These are phyloP conservation scores for Quercus cerris DNA, from an alignment of 306 rosid species.

Conservation along the genomic window DNA sequence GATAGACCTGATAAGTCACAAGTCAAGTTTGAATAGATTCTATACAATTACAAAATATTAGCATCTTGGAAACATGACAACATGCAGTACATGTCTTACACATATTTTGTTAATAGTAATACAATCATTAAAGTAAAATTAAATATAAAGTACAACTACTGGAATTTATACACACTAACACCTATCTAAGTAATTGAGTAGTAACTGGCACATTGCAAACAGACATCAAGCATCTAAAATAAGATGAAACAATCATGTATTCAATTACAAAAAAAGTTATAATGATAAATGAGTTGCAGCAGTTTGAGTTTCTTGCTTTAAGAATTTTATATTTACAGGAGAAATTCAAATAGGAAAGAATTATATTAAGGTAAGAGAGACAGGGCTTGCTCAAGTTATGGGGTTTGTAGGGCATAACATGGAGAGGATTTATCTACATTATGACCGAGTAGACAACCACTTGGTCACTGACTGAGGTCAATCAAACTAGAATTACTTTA, in stretches of 20 bases:
- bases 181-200: neutral
- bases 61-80: neutral
- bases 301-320: too few relatives aligned
- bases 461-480: too few relatives aligned
- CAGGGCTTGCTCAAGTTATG: too few relatives aligned
- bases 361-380: too few relatives aligned
- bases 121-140: neutral
- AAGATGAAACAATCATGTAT: neutral
- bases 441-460: too few relatives aligned
- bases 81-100: neutral
- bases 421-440: too few relatives aligned
- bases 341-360: too few relatives aligned
- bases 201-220: neutral
- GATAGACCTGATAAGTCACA: neutral
- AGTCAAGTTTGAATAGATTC: neutral
- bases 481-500: too few relatives aligned
- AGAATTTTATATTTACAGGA: too few relatives aligned
- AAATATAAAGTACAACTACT: neutral
- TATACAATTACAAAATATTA: neutral
- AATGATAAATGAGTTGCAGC: neutral
- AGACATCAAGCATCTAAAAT: neutral
- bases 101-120: neutral
- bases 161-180: neutral
- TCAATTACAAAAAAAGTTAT: neutral
- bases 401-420: too few relatives aligned